Evolutionary conservation across 1,284 basidiomycete genomes (phyloP), one percentile per base, ranked within the genome.

Genomic region (Papiliotrema flavescens): DNA sequence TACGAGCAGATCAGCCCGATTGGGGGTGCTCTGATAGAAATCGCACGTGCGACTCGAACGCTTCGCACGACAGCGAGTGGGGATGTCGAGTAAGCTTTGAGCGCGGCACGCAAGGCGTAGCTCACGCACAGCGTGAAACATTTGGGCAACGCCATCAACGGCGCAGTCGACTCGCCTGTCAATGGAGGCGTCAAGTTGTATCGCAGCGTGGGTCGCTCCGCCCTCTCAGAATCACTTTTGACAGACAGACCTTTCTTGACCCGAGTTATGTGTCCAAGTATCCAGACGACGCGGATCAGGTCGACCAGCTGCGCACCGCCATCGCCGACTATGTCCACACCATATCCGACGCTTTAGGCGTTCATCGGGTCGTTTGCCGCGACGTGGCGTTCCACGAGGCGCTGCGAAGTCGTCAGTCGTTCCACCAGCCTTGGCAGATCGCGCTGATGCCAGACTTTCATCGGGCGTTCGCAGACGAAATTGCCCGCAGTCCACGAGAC

Each of bases 381-480:
- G 76, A 96, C 94, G 82, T 87, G 47, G 83, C 86, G 2, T 97
- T 98, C 82, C 93, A 98, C 70, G 86, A 88, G 57, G 93, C 90
- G 0, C 79, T 98, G 46, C 86, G 89, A 73, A 85, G 84, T 65
- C 87, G 76, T 76, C 60, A 55, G 70, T 75, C 19, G 17, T 14
- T 3, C 8, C 19, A 23, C 4, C 2, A 24, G 15, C 9, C n/a
- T 11, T 39, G 2, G 13, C 15, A 8, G 8, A 4, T 52, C 20
- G 14, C 35, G 51, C 54, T 57, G 32, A 63, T 32, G 24, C 43
- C 54, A 78, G 77, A 96, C 76, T 97, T 93, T 80, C 82, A 82
- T 54, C 90, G 89, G 75, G 92, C 92, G 66, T 97, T 93, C 76
- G 77, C 85, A 0, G 90, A 92, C 23, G 94, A 98, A 74, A 89